Percentiles rank a stretch among this genome's conserved stretches.
Evolutionary conservation across 495 filamentous ascomycete genomes (phyloP).

Genomic region (Copromyces sp.): DNA sequence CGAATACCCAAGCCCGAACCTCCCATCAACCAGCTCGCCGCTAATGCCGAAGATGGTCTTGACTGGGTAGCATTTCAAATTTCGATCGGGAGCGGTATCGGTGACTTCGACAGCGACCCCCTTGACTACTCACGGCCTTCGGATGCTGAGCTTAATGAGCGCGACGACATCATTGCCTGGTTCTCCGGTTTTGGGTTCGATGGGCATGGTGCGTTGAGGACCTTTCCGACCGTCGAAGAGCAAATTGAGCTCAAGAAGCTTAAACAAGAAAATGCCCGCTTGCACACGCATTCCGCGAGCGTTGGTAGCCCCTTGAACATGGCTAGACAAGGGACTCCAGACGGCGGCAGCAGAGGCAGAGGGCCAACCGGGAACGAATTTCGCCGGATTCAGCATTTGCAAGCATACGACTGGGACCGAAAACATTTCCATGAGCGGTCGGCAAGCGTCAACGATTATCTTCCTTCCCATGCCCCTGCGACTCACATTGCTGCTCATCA

Average conservation of each 20-base stretch:
- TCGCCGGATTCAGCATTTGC: neutral
- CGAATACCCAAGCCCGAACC: conserved; percentile 32
- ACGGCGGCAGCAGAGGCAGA: neutral
- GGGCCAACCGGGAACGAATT: neutral
- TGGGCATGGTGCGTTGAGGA: conserved; percentile 24
- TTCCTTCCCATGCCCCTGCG: neutral
- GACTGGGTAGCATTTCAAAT: conserved; percentile 51
- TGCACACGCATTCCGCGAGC: neutral
- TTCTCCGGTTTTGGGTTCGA: conserved; percentile 33
- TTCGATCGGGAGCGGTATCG: conserved; percentile 40
- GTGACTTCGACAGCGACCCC: conserved; percentile 32
- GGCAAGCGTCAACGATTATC: neutral
- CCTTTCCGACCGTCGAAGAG: conserved; percentile 1
- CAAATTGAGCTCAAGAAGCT: neutral
- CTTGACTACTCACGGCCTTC: conserved; percentile 29
- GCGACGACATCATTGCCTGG: conserved; percentile 34
- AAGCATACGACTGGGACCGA: neutral
- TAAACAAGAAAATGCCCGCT: neutral
- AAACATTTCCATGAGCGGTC: neutral
- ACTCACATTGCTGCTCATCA: neutral
- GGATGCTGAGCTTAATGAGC: conserved; percentile 28
- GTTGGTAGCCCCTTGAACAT: neutral
- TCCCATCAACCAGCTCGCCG: conserved; percentile 21
- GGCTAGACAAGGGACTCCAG: neutral
- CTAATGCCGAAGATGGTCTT: conserved; percentile 34